These are phyloP conservation scores for Paragyromitra xinjiangensis DNA, from an alignment of 495 filamentous ascomycete genomes.

Conservation along the genomic window DNA sequence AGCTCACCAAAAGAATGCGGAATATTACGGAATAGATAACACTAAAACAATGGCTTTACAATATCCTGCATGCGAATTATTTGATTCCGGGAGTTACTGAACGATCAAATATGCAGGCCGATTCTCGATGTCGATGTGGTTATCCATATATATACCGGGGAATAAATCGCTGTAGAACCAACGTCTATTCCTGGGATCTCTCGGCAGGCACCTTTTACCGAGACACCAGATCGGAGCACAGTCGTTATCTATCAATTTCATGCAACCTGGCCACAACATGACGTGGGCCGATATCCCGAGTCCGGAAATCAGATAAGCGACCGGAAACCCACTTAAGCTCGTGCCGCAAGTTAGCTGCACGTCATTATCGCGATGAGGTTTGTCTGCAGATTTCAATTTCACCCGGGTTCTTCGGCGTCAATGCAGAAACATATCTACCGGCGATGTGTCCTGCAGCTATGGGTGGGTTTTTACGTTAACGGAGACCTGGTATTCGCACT, in stretches of 20 bases:
- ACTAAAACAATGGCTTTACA: not conserved
- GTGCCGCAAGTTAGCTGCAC: conserved; percentile 13
- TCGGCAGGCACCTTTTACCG: conserved; percentile 18
- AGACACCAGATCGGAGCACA: conserved; percentile 15
- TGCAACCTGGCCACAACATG: conserved; percentile 15
- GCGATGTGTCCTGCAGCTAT: conserved; percentile 41
- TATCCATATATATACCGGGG: conserved; percentile 13
- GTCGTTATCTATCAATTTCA: conserved; percentile 28
- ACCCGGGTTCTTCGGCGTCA: conserved; percentile 7
- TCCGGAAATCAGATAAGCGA: conserved; percentile 40
- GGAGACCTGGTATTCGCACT: conserved; percentile 3
- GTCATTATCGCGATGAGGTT: conserved; percentile 43
- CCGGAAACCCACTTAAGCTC: conserved; percentile 16
- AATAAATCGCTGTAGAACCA: conserved; percentile 16
- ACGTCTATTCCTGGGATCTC: conserved; percentile 5
- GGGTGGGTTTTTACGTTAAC: conserved; percentile 31
- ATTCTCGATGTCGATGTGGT: not conserved
- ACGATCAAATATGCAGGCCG: not conserved
- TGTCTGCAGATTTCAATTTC: conserved; percentile 21
- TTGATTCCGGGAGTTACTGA: not conserved
- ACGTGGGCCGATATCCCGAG: conserved; percentile 29
- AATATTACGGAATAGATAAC: conserved; percentile 1
- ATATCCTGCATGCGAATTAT: not conserved
- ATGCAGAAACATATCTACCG: conserved; percentile 36
- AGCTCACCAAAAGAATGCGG: not conserved